Evolutionary conservation across 2,329 filamentous ascomycete genomes (phyloP), one percentile per base, ranked within the genome.

Genomic region (Pleurostoma richardsiae): DNA sequence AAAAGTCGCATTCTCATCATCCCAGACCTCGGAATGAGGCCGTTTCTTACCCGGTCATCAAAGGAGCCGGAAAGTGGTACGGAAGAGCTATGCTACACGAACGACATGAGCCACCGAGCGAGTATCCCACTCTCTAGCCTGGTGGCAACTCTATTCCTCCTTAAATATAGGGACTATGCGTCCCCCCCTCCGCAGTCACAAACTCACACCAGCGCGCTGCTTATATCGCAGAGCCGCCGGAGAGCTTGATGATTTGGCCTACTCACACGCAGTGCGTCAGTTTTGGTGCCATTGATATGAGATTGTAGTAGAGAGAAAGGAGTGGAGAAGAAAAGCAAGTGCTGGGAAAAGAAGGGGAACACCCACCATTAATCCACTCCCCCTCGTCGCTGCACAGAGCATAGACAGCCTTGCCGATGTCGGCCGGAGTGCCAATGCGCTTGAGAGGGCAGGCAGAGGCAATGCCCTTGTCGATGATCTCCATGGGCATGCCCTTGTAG

Each of bases 351-450:
- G 5, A 44, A 6, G 19, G 27, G 6, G 31, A 33, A 40, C 19
- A 61, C 74, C 60, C 52, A 81, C 80, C 80, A 59, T 83, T 84
- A 59, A 84, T 79, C 80, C 80, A 84, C 64, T 82, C 79, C 47
- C 77, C 76, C 57, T 82, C 80, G 5, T 74, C 69, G 54, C 74
- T 76, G 53, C 77, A 72, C 39, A 83, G 63, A 56, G 76, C 72
- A 49, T 72, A 73, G 45, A 82, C 77, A 31, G 75, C 77, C 50
- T 77, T 73, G 43, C 77, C 80, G 55, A 83, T 76, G 54, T 84
- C 80, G 43, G 73, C 68, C 4, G 80, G 79, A 42, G 73, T 69
- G 50, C 76, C 80, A 49, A 80, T 76, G 45, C 80, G 71, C 56
- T 77, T 72, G 40, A 83, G 69, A n/a, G 80, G 80, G 62, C 78